Evolutionary conservation across 2,329 filamentous ascomycete genomes (phyloP).

Genomic region (Spiromastix sp.): DNA sequence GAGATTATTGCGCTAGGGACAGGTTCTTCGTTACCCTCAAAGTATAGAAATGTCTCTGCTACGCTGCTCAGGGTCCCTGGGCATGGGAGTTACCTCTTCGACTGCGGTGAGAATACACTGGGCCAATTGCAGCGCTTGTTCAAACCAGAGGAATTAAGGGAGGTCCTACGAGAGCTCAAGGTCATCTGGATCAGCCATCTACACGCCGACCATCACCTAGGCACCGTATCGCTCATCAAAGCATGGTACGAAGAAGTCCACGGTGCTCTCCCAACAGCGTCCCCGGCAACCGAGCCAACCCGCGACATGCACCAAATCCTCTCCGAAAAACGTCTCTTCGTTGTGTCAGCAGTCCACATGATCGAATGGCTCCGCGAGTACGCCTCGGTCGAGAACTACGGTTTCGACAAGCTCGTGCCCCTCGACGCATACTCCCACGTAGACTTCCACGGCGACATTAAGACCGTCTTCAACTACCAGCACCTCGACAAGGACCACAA

Average conservation of each 20-base stretch:
- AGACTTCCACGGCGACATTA: constrained; percentile 11
- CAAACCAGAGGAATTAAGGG: constrained; percentile 49
- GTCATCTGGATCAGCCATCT: constrained; percentile 90
- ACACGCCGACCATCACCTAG: constrained; percentile 93
- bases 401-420: constrained; percentile 49
- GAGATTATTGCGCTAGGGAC: constrained; percentile 85
- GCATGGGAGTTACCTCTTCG: constrained; percentile 78
- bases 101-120: constrained; percentile 85
- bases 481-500: constrained; percentile 6
- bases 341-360: constrained; percentile 65
- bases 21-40: constrained; percentile 79
- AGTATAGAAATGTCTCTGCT: constrained; percentile 88
- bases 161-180: constrained; percentile 68
- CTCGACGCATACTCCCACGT: constrained; percentile 31
- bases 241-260: constrained; percentile 62
- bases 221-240: constrained; percentile 67
- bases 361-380: constrained; percentile 71
- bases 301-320: constrained; percentile 27
- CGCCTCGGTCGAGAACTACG: constrained; percentile 64
- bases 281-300: constrained; percentile 29
- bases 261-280: constrained; percentile 21
- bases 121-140: constrained; percentile 75
- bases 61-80: constrained; percentile 77
- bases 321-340: constrained; percentile 40
- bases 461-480: constrained; percentile 21